Percentiles rank a stretch among this genome's conserved stretches.
These are phyloP conservation scores for Oxytropis ochrocephala DNA, from an alignment of 306 rosid genomes.

Conservation along the genomic window DNA sequence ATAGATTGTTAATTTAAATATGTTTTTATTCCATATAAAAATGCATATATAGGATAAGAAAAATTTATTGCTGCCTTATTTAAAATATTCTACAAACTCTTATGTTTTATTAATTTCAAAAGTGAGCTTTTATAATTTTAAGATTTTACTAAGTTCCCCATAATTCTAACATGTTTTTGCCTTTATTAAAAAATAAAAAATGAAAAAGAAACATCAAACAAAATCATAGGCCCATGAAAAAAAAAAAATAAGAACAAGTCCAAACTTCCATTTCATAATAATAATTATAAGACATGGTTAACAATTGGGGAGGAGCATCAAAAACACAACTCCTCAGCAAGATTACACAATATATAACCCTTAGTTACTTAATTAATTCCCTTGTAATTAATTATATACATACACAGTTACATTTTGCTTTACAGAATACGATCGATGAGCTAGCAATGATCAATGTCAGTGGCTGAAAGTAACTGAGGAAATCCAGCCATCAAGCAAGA, in stretches of 20 bases:
- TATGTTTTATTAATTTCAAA: too few species aligned
- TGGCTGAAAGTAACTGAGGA: constrained; percentile 42
- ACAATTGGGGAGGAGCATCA: constrained; percentile 37
- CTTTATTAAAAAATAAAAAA: background rate
- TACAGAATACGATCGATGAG: background rate
- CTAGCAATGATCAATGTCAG: constrained; percentile 49
- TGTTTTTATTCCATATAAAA: too few species aligned
- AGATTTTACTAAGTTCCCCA: too few species aligned
- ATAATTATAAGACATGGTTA: background rate
- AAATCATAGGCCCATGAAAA: too few species aligned
- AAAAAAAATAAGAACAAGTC: background rate
- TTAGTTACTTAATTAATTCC: background rate
- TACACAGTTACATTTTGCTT: background rate
- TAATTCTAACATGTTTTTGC: too few species aligned
- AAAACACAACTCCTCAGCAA: constrained; percentile 53
- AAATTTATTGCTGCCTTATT: too few species aligned
- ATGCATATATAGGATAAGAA: too few species aligned
- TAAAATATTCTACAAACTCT: too few species aligned
- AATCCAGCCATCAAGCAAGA: constrained; percentile 62
- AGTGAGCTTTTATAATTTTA: too few species aligned
- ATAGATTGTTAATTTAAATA: too few species aligned
- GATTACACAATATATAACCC: background rate
- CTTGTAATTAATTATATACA: constrained; percentile 18
- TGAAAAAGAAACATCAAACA: too few species aligned
- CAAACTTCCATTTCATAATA: constrained; percentile 21